phyloP scores from a whole-genome alignment of 768 basidiomycete species.

The Hygrocybe coccinea region DNA sequence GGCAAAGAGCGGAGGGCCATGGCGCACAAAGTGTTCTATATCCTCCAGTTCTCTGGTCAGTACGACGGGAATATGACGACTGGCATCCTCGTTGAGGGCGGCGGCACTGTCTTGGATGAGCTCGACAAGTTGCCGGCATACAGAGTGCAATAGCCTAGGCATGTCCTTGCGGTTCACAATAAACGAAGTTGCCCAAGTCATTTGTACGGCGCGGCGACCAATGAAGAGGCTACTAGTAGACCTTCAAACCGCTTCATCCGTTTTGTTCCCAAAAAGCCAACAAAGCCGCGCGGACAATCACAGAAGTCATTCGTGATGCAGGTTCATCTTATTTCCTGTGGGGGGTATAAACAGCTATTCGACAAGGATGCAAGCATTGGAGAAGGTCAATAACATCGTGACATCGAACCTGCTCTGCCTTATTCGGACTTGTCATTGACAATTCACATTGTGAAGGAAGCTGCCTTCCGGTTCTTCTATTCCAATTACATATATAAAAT shows the following conservation, averaged over 20 bases:
- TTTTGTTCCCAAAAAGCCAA: too few relatives aligned
- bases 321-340: too few relatives aligned
- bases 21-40: constrained; percentile 27
- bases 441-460: too few relatives aligned
- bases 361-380: background rate
- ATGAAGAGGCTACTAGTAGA: too few relatives aligned
- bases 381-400: background rate
- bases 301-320: too few relatives aligned
- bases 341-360: background rate
- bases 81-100: constrained; percentile 36
- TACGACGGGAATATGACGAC: constrained; percentile 16
- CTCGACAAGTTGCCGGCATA: constrained; percentile 16
- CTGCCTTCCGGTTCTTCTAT: too few relatives aligned
- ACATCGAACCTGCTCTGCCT: background rate
- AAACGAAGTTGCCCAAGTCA: background rate
- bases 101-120: constrained; percentile 18
- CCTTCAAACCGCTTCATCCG: too few relatives aligned
- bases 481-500: too few relatives aligned
- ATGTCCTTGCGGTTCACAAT: background rate
- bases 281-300: background rate
- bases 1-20: constrained; percentile 22
- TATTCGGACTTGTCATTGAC: too few relatives aligned
- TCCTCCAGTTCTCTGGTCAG: constrained; percentile 25
- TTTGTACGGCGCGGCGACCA: too few relatives aligned
- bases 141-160: background rate